phyloP scores from a whole-genome alignment of 2,329 filamentous ascomycete genomes.

The Blumeriella jaapii region DNA sequence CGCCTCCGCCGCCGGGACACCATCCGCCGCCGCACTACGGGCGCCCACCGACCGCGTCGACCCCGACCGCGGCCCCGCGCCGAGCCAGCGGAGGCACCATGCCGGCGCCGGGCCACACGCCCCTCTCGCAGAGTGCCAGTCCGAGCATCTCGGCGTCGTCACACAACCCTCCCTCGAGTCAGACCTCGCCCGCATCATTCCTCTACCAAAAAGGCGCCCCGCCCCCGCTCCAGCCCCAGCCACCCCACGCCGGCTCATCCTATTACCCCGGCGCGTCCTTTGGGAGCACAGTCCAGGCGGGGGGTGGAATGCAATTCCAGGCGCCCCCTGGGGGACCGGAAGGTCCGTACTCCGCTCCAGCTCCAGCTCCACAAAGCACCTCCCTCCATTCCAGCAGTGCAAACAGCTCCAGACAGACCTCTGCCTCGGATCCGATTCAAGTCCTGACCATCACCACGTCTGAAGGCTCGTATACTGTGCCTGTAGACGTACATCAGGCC shows the following conservation, averaged over 20 bases:
- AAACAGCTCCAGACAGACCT: constrained; percentile 24
- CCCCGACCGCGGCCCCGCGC: constrained; percentile 25
- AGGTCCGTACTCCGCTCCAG: constrained; percentile 27
- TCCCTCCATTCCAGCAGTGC: constrained; percentile 23
- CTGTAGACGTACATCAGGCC: constrained; percentile 69
- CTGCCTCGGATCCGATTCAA: constrained; percentile 25
- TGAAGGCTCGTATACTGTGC: constrained; percentile 48
- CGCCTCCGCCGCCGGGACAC: constrained; percentile 27
- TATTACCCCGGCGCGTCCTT: constrained; percentile 25
- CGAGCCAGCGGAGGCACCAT: constrained; percentile 26
- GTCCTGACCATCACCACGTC: constrained; percentile 31
- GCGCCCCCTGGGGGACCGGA: constrained; percentile 21
- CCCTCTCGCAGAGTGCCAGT: constrained; percentile 31
- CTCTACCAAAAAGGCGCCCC: constrained; percentile 19
- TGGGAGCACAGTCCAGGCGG: constrained; percentile 20
- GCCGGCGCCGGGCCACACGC: constrained; percentile 31
- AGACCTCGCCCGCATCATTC: constrained; percentile 28
- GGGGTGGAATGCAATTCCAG: constrained; percentile 24
- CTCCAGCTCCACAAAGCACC: constrained; percentile 22
- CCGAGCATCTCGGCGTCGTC: constrained; percentile 37
- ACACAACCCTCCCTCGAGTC: constrained; percentile 32
- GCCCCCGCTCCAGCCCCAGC: no score
- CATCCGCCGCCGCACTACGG: constrained; percentile 21
- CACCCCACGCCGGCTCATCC: constrained; percentile 14
- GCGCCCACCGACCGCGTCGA: constrained; percentile 31